phyloP scores from a whole-genome alignment of 768 basidiomycete species.

The Boletus edulis region DNA sequence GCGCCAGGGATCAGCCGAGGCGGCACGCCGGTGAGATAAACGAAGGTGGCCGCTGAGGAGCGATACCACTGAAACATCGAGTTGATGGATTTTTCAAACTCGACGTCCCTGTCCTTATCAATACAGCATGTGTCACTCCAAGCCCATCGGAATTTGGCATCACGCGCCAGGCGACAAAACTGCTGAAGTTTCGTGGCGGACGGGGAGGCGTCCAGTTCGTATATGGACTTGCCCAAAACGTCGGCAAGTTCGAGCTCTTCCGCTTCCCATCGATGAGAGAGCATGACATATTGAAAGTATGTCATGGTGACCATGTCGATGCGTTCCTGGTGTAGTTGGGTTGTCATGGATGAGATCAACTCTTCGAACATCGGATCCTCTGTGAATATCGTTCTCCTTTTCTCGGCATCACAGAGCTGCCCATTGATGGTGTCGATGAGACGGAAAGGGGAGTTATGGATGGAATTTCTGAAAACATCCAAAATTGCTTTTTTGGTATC shows the following conservation, averaged over 20 bases:
- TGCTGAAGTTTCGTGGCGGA: conserved; percentile 11
- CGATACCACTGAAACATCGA: conserved; percentile 24
- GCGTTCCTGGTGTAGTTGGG: not conserved
- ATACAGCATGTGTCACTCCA: conserved; percentile 27
- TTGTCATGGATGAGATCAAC: conserved; percentile 17
- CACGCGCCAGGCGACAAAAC: conserved; percentile 15
- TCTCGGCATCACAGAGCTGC: conserved; percentile 15
- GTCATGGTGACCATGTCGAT: not conserved
- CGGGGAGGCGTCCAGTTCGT: conserved; percentile 5
- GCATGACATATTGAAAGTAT: conserved; percentile 20
- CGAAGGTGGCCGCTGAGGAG: conserved; percentile 15
- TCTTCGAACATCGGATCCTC: conserved; percentile 10
- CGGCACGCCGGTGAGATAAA: conserved; percentile 16
- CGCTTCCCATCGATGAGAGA: conserved; percentile 21
- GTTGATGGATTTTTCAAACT: conserved; percentile 17
- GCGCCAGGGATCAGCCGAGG: conserved; percentile 7
- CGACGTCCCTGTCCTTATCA: conserved; percentile 16
- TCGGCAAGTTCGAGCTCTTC: conserved; percentile 12
- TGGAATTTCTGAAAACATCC: not conserved
- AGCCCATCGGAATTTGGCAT: conserved; percentile 15
- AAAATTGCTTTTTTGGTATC: not conserved
- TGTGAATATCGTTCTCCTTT: conserved; percentile 9
- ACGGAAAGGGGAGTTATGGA: conserved; percentile 8
- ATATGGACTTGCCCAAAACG: conserved; percentile 10
- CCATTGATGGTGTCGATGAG: conserved; percentile 21